A percentile compares a stretch with the other conserved stretches of the same genome.
Conservation (phyloP, 2,329 filamentous ascomycete genomes). For the Zalaria sp. region DNA sequence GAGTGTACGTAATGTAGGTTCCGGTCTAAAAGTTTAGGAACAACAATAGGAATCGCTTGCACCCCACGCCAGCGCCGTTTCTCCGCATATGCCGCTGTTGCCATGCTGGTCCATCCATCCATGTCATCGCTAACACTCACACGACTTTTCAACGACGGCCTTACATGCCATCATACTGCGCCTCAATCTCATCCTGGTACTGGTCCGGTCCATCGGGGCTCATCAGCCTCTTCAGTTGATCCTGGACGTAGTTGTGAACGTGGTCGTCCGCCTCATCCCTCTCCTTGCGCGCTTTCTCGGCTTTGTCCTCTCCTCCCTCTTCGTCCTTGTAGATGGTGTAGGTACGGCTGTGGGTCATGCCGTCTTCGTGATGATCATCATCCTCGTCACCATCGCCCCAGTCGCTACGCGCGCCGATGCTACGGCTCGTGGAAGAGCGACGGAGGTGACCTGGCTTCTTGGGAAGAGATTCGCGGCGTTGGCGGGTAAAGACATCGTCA, state of each 20-base stretch:
- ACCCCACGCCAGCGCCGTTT: too few relatives aligned
- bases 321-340: constrained; percentile 39
- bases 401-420: constrained; percentile 73
- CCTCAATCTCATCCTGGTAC: constrained; percentile 49
- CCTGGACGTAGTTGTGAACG: constrained; percentile 66
- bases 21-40: too few relatives aligned
- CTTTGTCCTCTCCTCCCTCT: constrained; percentile 23
- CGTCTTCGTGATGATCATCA: constrained; percentile 10
- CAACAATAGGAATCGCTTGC: too few relatives aligned
- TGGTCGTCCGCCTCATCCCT: constrained; percentile 37
- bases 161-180: constrained; percentile 19
- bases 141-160: too few relatives aligned
- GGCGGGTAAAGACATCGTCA: constrained; percentile 67
- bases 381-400: constrained; percentile 28
- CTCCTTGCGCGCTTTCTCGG: constrained; percentile 15
- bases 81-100: too few relatives aligned
- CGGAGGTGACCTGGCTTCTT: constrained; percentile 44
- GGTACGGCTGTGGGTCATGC: constrained; percentile 17
- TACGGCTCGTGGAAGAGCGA: constrained; percentile 68
- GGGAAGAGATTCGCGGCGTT: constrained; percentile 22
- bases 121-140: too few relatives aligned
- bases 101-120: too few relatives aligned
- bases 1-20: too few relatives aligned
- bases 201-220: constrained; percentile 38
- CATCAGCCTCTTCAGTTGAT: constrained; percentile 63